Conservation (phyloP, 2,329 filamentous ascomycete species). For the Dactylellina sp. region DNA sequence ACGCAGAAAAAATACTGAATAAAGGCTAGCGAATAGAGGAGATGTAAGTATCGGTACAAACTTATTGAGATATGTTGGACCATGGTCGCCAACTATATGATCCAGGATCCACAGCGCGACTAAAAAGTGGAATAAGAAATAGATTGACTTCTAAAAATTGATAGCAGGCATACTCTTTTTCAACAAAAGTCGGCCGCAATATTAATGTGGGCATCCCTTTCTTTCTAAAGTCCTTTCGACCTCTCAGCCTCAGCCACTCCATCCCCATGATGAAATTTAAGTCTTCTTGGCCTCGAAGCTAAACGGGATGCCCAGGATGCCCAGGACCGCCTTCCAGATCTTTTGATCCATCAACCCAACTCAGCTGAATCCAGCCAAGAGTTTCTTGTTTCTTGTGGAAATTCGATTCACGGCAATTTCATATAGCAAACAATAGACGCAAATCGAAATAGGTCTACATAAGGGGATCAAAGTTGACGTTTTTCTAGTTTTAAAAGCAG, state of each 20-base stretch:
- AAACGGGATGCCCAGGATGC: constrained; percentile 5
- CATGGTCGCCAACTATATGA: not conserved
- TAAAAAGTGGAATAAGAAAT: not conserved
- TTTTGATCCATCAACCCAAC: too few species aligned
- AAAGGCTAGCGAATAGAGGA: not conserved
- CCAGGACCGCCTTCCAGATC: not conserved
- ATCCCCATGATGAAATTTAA: not conserved
- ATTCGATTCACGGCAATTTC: not conserved
- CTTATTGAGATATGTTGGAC: not conserved
- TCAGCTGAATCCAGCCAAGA: constrained; percentile 13
- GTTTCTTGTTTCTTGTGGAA: not conserved
- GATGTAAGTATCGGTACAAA: not conserved
- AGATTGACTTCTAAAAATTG: not conserved
- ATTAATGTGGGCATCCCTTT: constrained; percentile 7
- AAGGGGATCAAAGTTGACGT: too few species aligned
- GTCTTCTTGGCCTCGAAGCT: constrained; percentile 1
- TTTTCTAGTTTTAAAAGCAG: too few species aligned
- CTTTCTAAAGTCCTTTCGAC: not conserved
- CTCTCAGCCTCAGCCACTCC: constrained; percentile 1
- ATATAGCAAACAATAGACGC: too few species aligned
- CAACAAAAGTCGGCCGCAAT: not conserved
- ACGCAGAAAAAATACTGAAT: not conserved
- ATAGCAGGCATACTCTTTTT: not conserved
- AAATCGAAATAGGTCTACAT: too few species aligned
- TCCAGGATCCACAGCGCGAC: not conserved